Conservation (phyloP, 768 basidiomycete species). For the Amanita pallidorosea region DNA sequence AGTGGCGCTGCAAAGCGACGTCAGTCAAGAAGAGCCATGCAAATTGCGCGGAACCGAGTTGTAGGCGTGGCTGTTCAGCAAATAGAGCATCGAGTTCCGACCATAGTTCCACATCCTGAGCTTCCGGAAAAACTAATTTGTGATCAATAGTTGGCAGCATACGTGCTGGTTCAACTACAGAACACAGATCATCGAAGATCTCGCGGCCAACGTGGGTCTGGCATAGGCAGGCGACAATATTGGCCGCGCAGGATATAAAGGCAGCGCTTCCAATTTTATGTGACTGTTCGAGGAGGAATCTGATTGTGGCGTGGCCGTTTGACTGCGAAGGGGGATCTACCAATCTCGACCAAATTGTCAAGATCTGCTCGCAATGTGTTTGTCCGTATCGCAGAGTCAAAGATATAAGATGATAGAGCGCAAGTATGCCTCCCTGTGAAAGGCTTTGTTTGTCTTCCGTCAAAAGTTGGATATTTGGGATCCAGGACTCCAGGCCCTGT, state of each 20-base stretch:
- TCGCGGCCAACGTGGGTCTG: slow-evolving; percentile 62
- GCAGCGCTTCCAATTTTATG: slow-evolving; percentile 71
- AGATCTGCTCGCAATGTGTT: slow-evolving; percentile 69
- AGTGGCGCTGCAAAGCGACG: slow-evolving; percentile 62
- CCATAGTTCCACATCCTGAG: slow-evolving; percentile 67
- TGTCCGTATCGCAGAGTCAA: slow-evolving; percentile 69
- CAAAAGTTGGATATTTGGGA: slow-evolving; percentile 63
- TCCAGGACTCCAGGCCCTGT: slow-evolving; percentile 78
- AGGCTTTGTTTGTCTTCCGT: slow-evolving; percentile 44
- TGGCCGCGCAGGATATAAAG: slow-evolving; percentile 71
- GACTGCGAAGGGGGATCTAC: slow-evolving; percentile 60
- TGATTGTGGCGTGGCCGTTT: slow-evolving; percentile 70
- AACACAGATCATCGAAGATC: slow-evolving; percentile 77
- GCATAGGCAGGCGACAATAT: slow-evolving; percentile 76
- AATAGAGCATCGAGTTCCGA: slow-evolving; percentile 72
- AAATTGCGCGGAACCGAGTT: slow-evolving; percentile 77
- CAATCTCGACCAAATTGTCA: slow-evolving; percentile 68
- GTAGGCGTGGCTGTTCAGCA: slow-evolving; percentile 55
- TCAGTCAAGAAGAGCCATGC: slow-evolving; percentile 81
- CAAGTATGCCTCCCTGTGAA: slow-evolving; percentile 48
- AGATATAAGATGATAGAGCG: slow-evolving; percentile 75
- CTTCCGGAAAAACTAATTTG: slow-evolving; percentile 49
- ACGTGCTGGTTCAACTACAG: slow-evolving; percentile 71
- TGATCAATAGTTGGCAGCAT: slow-evolving; percentile 76
- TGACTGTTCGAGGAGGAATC: slow-evolving; percentile 82